Evolutionary conservation across 2,329 filamentous ascomycete species (phyloP), one percentile per base, ranked within the genome.

Genomic region (Myriosclerotinia scirpicola): DNA sequence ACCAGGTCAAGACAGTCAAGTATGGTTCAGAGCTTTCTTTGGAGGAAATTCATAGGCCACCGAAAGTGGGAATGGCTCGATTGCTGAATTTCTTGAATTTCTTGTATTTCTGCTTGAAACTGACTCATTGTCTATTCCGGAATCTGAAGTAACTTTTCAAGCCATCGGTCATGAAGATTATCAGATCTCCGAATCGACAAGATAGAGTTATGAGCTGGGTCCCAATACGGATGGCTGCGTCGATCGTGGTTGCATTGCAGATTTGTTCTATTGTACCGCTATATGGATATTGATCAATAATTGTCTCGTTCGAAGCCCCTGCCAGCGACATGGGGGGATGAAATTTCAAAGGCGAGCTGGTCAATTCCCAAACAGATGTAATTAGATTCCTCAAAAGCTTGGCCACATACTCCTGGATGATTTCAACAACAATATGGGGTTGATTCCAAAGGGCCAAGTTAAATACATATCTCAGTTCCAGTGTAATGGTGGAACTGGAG

Each of bases 401-500:
- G 14, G 30, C 30, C 4, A 12, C 5, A 50, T 15, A 38, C 26
- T 26, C 26, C 26, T 26, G 26, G 44, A 17, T 38, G 17, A 48
- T 4, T 38, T 48, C 14, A 48, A 30, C 22, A 22, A 48, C 14
- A 26, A 48, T 48, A 38, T 20, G 14, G 14, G 4, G 36, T 20
- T 42, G 15, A 30, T 50, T 5, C 14, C 9, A 34, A 48, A 11
- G 55, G n/a, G 26, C 20, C 20, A 56, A 56, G 52, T 8, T 56
- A 64, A 46, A 64, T 55, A 64, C 61, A 64, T 56, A 46, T 22
- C 30, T 56, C 38, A 22, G 26, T 36, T 34, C 61, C 40, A 20
- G 50, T 55, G 38, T 36, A 6, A 56, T 34, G 26, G 40, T 26
- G 26, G 26, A 14, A 22, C 20, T 56, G 26, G 26, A 30, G 38